phyloP scores from a whole-genome alignment of 2,329 filamentous ascomycete genomes.

The Conoideocrella luteorostrata region DNA sequence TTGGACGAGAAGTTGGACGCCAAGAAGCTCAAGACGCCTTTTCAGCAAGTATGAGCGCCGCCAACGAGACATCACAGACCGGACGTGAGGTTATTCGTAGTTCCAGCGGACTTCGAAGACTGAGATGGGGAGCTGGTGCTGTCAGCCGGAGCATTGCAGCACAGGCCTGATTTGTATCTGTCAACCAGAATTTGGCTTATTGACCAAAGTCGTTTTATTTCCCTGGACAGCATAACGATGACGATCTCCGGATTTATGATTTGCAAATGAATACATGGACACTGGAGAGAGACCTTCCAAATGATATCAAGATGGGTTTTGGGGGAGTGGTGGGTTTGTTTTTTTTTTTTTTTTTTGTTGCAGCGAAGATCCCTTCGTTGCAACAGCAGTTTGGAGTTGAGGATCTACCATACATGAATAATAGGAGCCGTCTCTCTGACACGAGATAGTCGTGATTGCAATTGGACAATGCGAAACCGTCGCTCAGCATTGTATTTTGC shows the following conservation, averaged over 20 bases:
- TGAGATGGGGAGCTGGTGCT: slow-evolving; percentile 48
- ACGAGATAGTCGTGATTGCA: background rate
- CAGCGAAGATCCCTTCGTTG: background rate
- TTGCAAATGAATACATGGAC: background rate
- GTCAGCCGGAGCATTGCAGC: slow-evolving; percentile 46
- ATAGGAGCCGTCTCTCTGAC: no score
- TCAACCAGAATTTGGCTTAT: background rate
- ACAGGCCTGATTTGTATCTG: slow-evolving; percentile 16
- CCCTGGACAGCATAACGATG: no score
- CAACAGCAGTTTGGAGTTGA: slow-evolving; percentile 1
- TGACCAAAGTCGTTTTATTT: background rate
- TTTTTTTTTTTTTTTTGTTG: background rate
- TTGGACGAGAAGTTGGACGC: slow-evolving; percentile 59
- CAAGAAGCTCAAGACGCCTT: slow-evolving; percentile 52
- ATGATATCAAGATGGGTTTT: no score
- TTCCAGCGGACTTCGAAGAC: slow-evolving; percentile 44
- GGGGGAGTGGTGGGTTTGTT: no score
- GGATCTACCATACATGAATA: background rate
- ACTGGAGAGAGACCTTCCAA: background rate
- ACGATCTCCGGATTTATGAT: no score
- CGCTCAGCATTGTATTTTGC: no score
- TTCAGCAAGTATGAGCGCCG: slow-evolving; percentile 33
- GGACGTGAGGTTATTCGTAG: slow-evolving; percentile 48
- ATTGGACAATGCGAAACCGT: no score
- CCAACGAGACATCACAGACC: slow-evolving; percentile 43